phyloP scores from a whole-genome alignment of 495 filamentous ascomycete species.

The Aspergillus saccharolyticus region DNA sequence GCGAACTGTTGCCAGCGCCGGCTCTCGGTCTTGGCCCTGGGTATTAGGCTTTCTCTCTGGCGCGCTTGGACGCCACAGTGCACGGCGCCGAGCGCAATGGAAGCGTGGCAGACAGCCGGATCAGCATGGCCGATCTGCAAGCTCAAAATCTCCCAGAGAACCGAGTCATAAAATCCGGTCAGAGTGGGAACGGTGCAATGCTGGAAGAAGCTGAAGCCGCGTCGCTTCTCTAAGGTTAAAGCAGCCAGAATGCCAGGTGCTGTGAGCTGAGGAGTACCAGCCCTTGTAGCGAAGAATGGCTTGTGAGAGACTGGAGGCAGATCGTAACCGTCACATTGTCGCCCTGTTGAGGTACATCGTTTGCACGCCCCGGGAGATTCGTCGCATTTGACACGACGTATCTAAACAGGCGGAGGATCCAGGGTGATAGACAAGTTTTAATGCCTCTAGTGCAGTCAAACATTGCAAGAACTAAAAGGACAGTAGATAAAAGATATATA shows the following conservation, averaged over 20 bases:
- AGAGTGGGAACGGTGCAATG: neutral
- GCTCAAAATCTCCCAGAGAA: neutral
- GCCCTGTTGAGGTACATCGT: constrained; percentile 5
- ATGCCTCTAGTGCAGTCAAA: no score
- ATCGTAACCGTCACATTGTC: constrained; percentile 10
- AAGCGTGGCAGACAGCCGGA: neutral
- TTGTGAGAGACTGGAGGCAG: neutral
- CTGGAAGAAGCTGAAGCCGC: neutral
- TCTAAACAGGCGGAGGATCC: neutral
- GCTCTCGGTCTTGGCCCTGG: neutral
- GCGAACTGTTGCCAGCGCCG: neutral
- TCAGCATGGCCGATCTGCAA: neutral
- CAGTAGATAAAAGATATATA: no score
- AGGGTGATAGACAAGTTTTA: no score
- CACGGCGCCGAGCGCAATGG: neutral
- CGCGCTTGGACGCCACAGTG: neutral
- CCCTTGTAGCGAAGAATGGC: neutral
- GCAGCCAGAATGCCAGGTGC: neutral
- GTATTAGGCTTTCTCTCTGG: neutral
- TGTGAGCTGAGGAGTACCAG: neutral
- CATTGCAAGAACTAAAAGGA: no score
- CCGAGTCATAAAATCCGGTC: neutral
- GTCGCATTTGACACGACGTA: constrained; percentile 11
- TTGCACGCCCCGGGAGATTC: constrained; percentile 6
- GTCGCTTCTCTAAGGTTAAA: neutral